Conservation (phyloP, 306 rosid genomes). For the Cicer pinnatifidum region DNA sequence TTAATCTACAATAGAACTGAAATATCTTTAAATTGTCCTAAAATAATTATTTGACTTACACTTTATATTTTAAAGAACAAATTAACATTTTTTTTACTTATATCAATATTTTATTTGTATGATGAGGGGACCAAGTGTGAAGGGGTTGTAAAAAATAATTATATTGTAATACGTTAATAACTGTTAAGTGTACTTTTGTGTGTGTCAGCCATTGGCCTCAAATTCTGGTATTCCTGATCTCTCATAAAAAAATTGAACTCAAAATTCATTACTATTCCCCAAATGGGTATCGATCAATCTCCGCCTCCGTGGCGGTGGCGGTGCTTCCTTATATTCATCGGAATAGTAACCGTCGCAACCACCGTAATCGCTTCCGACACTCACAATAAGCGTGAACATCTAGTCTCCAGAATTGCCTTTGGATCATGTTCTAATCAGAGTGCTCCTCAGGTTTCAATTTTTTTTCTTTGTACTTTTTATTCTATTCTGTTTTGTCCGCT, state of each 20-base stretch:
- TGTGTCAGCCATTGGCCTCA: constrained; percentile 15
- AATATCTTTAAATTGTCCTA: no score
- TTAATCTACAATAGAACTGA: no score
- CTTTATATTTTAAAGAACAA: no score
- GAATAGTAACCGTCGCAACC: constrained; percentile 35
- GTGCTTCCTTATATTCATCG: constrained; percentile 40
- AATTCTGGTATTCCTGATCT: constrained; percentile 32
- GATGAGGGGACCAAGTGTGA: no score
- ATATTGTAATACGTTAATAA: no score
- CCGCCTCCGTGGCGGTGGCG: constrained; percentile 48
- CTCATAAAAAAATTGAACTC: constrained; percentile 30
- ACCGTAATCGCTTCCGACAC: constrained; percentile 45
- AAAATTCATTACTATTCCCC: constrained; percentile 1
- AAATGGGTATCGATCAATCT: constrained; percentile 49
- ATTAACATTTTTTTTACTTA: no score
- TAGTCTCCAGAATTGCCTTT: constrained; percentile 73
- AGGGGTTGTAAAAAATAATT: no score
- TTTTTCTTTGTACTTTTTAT: not conserved
- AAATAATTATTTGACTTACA: no score
- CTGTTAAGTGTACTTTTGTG: not conserved
- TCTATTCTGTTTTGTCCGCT: not conserved
- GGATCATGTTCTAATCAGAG: constrained; percentile 84
- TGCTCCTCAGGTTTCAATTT: constrained; percentile 64
- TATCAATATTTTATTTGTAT: no score
- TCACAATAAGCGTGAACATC: constrained; percentile 40